Conservation (phyloP, 352 stramenopile species). For the Phytophthora fragariae region DNA sequence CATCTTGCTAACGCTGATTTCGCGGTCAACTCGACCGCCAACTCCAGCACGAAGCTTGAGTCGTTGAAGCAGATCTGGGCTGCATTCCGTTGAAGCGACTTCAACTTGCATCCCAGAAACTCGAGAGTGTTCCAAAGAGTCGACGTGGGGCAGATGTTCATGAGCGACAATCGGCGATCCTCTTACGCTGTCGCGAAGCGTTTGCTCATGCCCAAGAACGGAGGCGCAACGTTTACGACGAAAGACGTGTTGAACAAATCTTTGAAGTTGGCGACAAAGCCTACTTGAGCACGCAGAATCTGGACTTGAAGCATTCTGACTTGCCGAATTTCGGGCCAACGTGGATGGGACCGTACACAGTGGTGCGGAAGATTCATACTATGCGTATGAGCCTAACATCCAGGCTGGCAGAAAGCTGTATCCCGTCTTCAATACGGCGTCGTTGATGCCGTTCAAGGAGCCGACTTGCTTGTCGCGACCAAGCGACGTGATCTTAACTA, state of each 20-base stretch:
- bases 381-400: conserved; percentile 34
- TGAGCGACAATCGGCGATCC: conserved; percentile 12
- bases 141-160: conserved; percentile 1
- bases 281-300: conserved; percentile 23
- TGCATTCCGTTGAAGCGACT: conserved; percentile 15
- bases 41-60: conserved; percentile 23
- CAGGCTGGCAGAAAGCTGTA: conserved; percentile 22
- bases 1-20: conserved; percentile 17
- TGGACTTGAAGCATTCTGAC: conserved; percentile 19
- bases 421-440: not conserved
- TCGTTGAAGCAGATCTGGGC: conserved; percentile 25
- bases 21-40: not conserved
- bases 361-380: conserved; percentile 20
- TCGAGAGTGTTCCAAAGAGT: not conserved
- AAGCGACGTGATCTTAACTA: conserved; percentile 1
- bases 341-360: conserved; percentile 21
- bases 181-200: too few species aligned
- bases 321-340: conserved; percentile 26
- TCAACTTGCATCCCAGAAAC: not conserved
- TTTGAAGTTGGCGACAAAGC: conserved; percentile 27
- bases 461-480: not conserved
- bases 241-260: not conserved
- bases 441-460: conserved; percentile 20
- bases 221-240: too few species aligned
- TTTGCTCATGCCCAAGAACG: too few species aligned